These are phyloP conservation scores for Misopates orontium DNA, from an alignment of 257 asterid species.

Conservation along the genomic window DNA sequence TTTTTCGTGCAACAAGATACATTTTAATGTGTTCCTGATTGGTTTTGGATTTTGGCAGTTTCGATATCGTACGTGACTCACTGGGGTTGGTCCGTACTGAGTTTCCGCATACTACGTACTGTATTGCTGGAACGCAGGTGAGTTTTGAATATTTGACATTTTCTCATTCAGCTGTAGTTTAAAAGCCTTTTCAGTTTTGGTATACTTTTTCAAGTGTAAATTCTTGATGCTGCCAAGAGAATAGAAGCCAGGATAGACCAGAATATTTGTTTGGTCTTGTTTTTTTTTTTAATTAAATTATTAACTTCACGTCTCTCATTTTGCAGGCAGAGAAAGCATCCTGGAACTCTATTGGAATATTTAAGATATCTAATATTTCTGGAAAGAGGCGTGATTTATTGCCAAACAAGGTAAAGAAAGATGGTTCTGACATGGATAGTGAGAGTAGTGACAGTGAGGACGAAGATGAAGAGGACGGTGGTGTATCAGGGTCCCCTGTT, in stretches of 20 bases:
- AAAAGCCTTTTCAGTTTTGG: conserved; percentile 8
- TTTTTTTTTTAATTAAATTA: not conserved
- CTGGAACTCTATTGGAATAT: conserved; percentile 69
- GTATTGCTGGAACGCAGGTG: conserved; percentile 93
- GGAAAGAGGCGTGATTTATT: conserved; percentile 78
- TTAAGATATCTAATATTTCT: conserved; percentile 70
- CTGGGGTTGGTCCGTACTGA: conserved; percentile 86
- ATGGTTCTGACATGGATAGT: conserved; percentile 72
- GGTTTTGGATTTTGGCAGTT: conserved; percentile 45
- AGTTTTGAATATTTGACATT: conserved; percentile 21
- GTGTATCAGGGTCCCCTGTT: conserved; percentile 60
- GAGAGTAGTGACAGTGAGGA: conserved; percentile 83
- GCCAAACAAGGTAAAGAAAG: conserved; percentile 51
- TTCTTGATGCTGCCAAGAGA: too few relatives aligned
- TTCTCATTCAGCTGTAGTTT: not conserved
- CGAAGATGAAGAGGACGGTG: conserved; percentile 59
- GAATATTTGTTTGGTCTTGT: too few relatives aligned
- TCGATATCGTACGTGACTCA: conserved; percentile 79
- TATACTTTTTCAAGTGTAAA: too few relatives aligned
- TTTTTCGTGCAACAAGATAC: conserved; percentile 4
- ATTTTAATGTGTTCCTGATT: not conserved
- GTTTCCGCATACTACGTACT: conserved; percentile 79
- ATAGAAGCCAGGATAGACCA: too few relatives aligned
- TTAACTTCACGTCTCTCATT: conserved; percentile 1
- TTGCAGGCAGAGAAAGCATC: conserved; percentile 76